A percentile compares a stretch with the other conserved stretches of the same genome.
Conservation (phyloP, 306 rosid genomes). For the Lotus japonicus region DNA sequence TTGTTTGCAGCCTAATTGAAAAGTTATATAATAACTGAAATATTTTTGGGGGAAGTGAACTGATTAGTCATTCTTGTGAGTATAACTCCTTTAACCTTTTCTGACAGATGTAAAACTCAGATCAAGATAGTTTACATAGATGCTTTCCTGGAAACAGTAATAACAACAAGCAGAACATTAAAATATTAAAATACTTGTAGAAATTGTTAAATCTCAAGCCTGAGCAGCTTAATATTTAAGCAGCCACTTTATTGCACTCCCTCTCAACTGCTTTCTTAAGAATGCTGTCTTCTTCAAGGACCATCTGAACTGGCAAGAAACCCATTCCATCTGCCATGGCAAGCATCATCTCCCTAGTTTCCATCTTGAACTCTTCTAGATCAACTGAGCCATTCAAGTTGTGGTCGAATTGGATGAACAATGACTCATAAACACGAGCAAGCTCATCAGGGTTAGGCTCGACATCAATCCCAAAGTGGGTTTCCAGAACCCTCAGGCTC, state of each 20-base stretch:
- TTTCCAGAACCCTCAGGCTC: constrained; percentile 53
- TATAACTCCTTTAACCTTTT: neutral
- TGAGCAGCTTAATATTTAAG: constrained; percentile 5
- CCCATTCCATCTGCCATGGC: constrained; percentile 81
- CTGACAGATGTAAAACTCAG: neutral
- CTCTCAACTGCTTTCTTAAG: constrained; percentile 67
- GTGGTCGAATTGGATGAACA: constrained; percentile 59
- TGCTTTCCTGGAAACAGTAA: neutral
- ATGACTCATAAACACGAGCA: constrained; percentile 44
- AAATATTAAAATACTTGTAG: neutral
- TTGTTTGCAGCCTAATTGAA: neutral
- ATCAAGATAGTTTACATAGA: neutral
- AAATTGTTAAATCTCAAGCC: neutral
- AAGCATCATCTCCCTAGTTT: constrained; percentile 64
- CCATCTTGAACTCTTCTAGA: constrained; percentile 59
- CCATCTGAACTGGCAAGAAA: constrained; percentile 65
- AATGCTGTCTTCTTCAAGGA: constrained; percentile 51
- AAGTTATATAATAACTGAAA: neutral
- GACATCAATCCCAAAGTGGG: constrained; percentile 61
- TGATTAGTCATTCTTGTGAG: neutral
- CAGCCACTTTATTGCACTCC: constrained; percentile 26
- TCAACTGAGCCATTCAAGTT: constrained; percentile 54
- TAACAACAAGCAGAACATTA: neutral
- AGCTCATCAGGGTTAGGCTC: constrained; percentile 52
- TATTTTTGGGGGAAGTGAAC: neutral